These are phyloP conservation scores for Exophiala aquamarina DNA, from an alignment of 2,329 filamentous ascomycete species.

Conservation along the genomic window DNA sequence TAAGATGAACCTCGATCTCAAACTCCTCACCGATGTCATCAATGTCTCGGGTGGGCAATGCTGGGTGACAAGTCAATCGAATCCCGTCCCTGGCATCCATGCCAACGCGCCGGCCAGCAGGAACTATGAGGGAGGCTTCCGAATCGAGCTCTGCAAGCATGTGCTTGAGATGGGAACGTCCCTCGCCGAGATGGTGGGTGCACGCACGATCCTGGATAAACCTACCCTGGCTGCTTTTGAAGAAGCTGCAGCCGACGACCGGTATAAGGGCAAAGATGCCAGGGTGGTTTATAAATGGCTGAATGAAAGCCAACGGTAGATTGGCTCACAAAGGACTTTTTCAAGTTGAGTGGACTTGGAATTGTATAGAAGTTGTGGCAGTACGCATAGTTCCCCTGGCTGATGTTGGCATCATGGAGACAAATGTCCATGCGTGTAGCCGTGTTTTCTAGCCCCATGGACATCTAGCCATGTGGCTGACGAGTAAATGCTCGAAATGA, in stretches of 20 bases:
- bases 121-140: constrained; percentile 46
- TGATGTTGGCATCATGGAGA: too few relatives aligned
- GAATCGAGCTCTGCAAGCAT: constrained; percentile 61
- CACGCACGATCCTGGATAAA: constrained; percentile 51
- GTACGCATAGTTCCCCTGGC: too few relatives aligned
- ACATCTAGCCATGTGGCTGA: too few relatives aligned
- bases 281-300: constrained; percentile 59
- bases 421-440: too few relatives aligned
- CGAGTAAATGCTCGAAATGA: too few relatives aligned
- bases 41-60: constrained; percentile 29
- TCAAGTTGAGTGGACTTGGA: too few relatives aligned
- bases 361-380: too few relatives aligned
- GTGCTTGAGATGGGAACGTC: constrained; percentile 58
- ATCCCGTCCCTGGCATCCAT: constrained; percentile 40
- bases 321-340: too few relatives aligned
- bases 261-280: constrained; percentile 56
- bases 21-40: constrained; percentile 31
- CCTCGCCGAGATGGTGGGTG: constrained; percentile 54
- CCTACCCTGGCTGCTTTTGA: constrained; percentile 53
- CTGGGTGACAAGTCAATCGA: constrained; percentile 31
- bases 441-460: too few relatives aligned
- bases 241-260: constrained; percentile 50
- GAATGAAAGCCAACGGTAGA: constrained; percentile 35
- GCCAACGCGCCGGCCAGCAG: constrained; percentile 40
- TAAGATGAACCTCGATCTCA: constrained; percentile 30